Evolutionary conservation across 768 basidiomycete genomes (phyloP), one percentile per base, ranked within the genome.

Genomic region (Cyathus striatus): DNA sequence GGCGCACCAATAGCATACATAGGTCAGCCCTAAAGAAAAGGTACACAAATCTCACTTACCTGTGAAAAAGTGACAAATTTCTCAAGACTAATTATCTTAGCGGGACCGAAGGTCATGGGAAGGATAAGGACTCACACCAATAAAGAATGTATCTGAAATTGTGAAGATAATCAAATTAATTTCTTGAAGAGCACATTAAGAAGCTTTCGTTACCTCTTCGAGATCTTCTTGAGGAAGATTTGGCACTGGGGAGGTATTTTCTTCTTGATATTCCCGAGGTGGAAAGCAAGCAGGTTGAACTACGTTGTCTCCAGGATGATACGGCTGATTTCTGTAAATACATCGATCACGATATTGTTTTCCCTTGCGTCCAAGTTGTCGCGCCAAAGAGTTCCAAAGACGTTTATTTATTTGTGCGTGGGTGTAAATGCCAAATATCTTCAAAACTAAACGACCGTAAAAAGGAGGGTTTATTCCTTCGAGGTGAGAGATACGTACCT

Each of bases 141-240:
- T 20, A 82, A 66, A 1, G 74, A 65, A 49, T 83, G 80, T 6
- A 82, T 62, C 78, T 82, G 40, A 18, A 21, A n/a, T n/a, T n/a
- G n/a, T n/a, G n/a, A n/a, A n/a, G n/a, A n/a, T n/a, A n/a, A n/a
- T n/a, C n/a, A n/a, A n/a, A n/a, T n/a, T n/a, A n/a, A n/a, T n/a
- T n/a, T n/a, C n/a, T n/a, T n/a, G n/a, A n/a, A n/a, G 17, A 36
- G 17, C 17, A 36, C 12, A 36, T 9, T 9, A 18, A 36, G 9
- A 9, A 12, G 35, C 7, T 10, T 12, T 36, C 10, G 10, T 12
- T 12, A 79, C 78, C 65, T 78, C 69, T 44, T 72, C 69, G 34
- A 64, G 60, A 35, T 76, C 70, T 23, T 78, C 66, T 5, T 66
- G 57, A 3, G 69, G 68, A 14, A 76, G 49, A 35, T 60, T 61